Evolutionary conservation across 768 basidiomycete species (phyloP), one percentile per base, ranked within the genome.

Genomic region (Clitopilus hobsonii): DNA sequence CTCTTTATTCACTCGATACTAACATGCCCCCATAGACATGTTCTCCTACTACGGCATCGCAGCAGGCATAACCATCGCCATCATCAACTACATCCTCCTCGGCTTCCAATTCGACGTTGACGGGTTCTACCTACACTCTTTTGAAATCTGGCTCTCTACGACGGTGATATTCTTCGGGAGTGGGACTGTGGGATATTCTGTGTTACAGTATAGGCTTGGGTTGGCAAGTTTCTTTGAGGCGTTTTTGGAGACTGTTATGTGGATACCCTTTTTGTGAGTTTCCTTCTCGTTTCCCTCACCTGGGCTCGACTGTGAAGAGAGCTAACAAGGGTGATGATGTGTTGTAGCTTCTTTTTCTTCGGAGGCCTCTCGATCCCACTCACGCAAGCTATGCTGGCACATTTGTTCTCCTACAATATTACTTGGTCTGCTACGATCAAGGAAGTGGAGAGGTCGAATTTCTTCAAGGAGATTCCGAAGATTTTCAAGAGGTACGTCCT

Each of bases 391-490:
- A 78, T 89, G 53, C 75, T 88, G 41, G 85, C 86, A 3, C 85
- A 89, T 56, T 69, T 81, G 56, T 79, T 81, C 61, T 81, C 79
- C 45, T 78, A 79, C 66, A 76, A 82, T 57, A 82, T 82, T 24
- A 72, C 75, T 26, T 82, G 80, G 81, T 75, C 77, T 4, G 79
- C 80, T n/a, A 82, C 79, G 24, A 71, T 79, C 69, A 94, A 95
- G 71, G 90, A 91, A 63, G 89, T 94, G 20, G 81, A 92, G 67
- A 79, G 84, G 26, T 89, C 88, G 2, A 94, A 94, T 67, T 94
- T 95, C 73, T 93, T 91, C 77, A 85, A 88, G 63, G 93, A 95
- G 69, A 85, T 94, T 24, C 93, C 93, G 0, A 85, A 86, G 61
- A 92, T 95, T 64, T 72, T 83, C 22, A 84, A 81, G 63, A 78